Percentiles rank a stretch among this genome's conserved stretches.
Evolutionary conservation across 345 rosid genomes (phyloP).

Genomic region (Syzygium oleosum): DNA sequence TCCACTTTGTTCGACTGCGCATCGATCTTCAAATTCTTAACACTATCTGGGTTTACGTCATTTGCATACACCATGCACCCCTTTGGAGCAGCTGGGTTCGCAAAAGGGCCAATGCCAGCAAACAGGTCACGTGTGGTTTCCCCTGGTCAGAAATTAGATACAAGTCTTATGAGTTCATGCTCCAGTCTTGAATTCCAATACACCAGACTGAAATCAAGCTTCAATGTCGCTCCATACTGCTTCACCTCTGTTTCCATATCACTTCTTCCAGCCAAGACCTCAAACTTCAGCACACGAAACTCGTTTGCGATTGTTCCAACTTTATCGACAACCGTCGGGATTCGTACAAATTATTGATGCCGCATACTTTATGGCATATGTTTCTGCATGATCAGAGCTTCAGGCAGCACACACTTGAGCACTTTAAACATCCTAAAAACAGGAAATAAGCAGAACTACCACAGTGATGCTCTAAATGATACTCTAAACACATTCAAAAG

Average conservation of each 20-base stretch:
- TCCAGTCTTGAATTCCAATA: slow-evolving; percentile 97
- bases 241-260: slow-evolving; percentile 87
- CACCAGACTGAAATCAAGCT: slow-evolving; percentile 78
- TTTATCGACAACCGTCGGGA: slow-evolving; percentile 79
- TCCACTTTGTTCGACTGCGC: slow-evolving; percentile 84
- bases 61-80: slow-evolving; percentile 90
- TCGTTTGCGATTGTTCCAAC: slow-evolving; percentile 74
- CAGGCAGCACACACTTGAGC: neutral
- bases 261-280: slow-evolving; percentile 75
- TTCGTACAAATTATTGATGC: slow-evolving; percentile 15
- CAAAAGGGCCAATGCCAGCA: slow-evolving; percentile 96
- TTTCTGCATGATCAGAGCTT: neutral
- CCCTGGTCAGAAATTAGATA: slow-evolving; percentile 65
- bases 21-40: slow-evolving; percentile 70
- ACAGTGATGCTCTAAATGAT: neutral
- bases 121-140: slow-evolving; percentile 92
- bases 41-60: slow-evolving; percentile 80
- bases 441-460: neutral
- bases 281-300: slow-evolving; percentile 90
- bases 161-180: slow-evolving; percentile 79
- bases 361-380: neutral
- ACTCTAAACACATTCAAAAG: neutral
- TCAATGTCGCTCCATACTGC: slow-evolving; percentile 86
- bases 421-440: neutral
- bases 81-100: slow-evolving; percentile 88